Base-by-base conservation (phyloP, 2,329 filamentous ascomycete genomes). In the Xylaria sp. region DNA sequence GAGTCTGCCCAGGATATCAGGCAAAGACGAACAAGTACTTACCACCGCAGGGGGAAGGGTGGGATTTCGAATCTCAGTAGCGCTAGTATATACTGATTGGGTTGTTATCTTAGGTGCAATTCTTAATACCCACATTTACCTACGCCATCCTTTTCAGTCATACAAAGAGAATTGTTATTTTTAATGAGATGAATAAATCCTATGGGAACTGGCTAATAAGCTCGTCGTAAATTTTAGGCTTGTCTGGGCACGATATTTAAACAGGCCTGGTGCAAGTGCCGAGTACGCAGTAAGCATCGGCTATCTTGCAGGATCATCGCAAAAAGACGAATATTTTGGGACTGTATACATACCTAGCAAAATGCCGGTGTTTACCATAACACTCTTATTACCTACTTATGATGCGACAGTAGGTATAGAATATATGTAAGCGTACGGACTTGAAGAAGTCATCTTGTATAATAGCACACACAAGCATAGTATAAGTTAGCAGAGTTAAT, bases 101-200 rank as follows among this genome's bases (percentile, higher is more conserved):
- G n/a, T n/a, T n/a, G n/a, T n/a, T n/a, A n/a, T n/a, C n/a, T n/a
- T n/a, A n/a, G n/a, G n/a, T n/a, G n/a, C n/a, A n/a, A n/a, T n/a
- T n/a, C n/a, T n/a, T n/a, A n/a, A n/a, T n/a, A n/a, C n/a, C n/a
- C n/a, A n/a, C n/a, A n/a, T n/a, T n/a, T 49, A 17, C 6, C 13
- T 5, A 49, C 4, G 44, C 22, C 6, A 15, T 13, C 5, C 17
- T 22, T 33, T 11, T 36, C 17, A 7, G 17, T 6, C 10, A 27
- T 25, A 33, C 27, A 36, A 22, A 38, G 31, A 11, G 5, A 36
- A 10, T 13, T 36, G 11, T 38, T 44, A 20, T 57, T 45, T 47
- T 33, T 47, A 31, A 45, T n/a, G 29, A 58, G 29, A 58, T 47
- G 39, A 58, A 22, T 27, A 45, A 31, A 49, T 58, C 55, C 55